Percentiles rank a stretch among this genome's conserved stretches.
phyloP scores from a whole-genome alignment of 805 yeast genomes.

The Suhomyces faveliae region DNA sequence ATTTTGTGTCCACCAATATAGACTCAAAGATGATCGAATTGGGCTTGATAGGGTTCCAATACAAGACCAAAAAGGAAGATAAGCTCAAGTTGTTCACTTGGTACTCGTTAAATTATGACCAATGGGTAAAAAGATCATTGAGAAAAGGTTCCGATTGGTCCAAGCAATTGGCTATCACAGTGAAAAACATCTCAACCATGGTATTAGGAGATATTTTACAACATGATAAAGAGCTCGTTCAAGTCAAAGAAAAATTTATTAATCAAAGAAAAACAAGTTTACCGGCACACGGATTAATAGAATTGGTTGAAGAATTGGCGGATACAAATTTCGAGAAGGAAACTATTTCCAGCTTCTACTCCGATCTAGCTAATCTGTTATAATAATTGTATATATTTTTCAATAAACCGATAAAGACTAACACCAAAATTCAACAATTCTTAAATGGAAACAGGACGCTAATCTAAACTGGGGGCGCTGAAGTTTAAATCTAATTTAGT shows the following conservation, averaged over 20 bases:
- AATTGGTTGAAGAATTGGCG: constrained; percentile 19
- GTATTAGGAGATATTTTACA: constrained; percentile 41
- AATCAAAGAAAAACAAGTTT: constrained; percentile 26
- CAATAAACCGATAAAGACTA: background rate
- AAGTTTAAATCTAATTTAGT: too few relatives aligned
- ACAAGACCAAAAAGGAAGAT: constrained; percentile 29
- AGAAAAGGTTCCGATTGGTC: constrained; percentile 46
- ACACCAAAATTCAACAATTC: background rate
- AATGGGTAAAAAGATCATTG: constrained; percentile 49
- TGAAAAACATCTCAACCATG: constrained; percentile 41
- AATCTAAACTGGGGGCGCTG: too few relatives aligned
- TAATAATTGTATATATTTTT: background rate
- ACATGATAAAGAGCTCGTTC: constrained; percentile 29
- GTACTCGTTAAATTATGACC: constrained; percentile 52
- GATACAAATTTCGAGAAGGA: constrained; percentile 21
- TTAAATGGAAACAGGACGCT: too few relatives aligned
- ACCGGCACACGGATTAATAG: constrained; percentile 40
- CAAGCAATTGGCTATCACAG: constrained; percentile 46
- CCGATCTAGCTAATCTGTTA: constrained; percentile 6
- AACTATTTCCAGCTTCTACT: constrained; percentile 14
- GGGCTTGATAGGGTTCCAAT: constrained; percentile 53
- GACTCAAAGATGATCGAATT: constrained; percentile 55
- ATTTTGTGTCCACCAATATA: constrained; percentile 56
- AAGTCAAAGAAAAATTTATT: constrained; percentile 28
- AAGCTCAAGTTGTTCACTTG: constrained; percentile 51